Conservation (phyloP, 176 grass and related monocot genomes). For the Rhynchospora tenuis region DNA sequence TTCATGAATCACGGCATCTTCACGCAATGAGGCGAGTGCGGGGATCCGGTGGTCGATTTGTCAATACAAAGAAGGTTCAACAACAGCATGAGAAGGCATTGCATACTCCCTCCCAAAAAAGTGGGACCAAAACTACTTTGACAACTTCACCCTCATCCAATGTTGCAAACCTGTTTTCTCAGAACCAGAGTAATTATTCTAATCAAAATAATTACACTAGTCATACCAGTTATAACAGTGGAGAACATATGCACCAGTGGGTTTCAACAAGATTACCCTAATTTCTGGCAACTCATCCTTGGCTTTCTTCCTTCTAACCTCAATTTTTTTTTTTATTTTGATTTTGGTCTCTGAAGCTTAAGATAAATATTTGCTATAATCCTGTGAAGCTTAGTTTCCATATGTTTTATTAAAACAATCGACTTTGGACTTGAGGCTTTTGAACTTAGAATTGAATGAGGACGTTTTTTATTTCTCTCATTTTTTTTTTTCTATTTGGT, state of each 20-base stretch:
- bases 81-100: background rate
- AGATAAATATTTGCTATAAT: background rate
- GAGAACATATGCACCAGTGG: background rate
- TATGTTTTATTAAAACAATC: background rate
- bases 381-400: background rate
- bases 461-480: background rate
- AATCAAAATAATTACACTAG: conserved; percentile 16
- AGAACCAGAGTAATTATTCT: conserved; percentile 21
- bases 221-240: conserved; percentile 24
- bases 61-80: conserved; percentile 24
- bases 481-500: background rate
- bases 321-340: background rate
- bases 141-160: background rate
- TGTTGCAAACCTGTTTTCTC: conserved; percentile 5
- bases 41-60: conserved; percentile 31
- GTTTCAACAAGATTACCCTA: conserved; percentile 5
- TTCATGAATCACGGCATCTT: conserved; percentile 31
- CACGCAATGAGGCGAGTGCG: conserved; percentile 30
- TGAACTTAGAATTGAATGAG: background rate
- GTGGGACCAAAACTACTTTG: background rate
- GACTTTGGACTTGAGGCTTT: background rate
- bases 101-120: background rate
- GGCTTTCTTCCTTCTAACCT: conserved; percentile 46
- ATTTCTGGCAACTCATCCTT: conserved; percentile 93
- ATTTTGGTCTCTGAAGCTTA: background rate